phyloP scores from a whole-genome alignment of 2,329 filamentous ascomycete species.

The Paecilomyces fulvus region DNA sequence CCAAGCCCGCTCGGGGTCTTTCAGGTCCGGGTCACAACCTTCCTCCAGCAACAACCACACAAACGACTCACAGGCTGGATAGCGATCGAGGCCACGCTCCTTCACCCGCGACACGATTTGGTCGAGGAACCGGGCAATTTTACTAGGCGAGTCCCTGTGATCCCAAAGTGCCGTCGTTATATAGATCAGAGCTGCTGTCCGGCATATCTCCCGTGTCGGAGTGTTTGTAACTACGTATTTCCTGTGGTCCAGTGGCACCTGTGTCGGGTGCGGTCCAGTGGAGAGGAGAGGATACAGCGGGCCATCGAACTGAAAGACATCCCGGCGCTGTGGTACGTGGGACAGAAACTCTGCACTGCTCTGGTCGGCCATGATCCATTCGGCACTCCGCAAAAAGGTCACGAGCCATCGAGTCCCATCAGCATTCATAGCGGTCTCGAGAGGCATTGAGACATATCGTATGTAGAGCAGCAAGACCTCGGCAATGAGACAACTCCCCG shows the following conservation, averaged over 20 bases:
- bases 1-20: constrained; percentile 28
- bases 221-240: constrained; percentile 27
- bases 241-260: constrained; percentile 26
- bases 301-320: constrained; percentile 28
- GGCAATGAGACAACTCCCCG: constrained; percentile 14
- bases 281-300: constrained; percentile 32
- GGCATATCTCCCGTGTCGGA: constrained; percentile 26
- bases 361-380: constrained; percentile 26
- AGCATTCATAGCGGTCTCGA: constrained; percentile 4
- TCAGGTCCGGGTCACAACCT: constrained; percentile 25
- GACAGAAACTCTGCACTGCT: constrained; percentile 17
- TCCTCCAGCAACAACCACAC: constrained; percentile 33
- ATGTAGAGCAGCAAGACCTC: constrained; percentile 28
- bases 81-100: constrained; percentile 24
- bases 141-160: constrained; percentile 20
- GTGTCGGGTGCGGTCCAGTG: constrained; percentile 31
- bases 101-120: constrained; percentile 16
- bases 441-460: constrained; percentile 21
- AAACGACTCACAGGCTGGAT: constrained; percentile 31
- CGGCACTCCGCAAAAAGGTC: constrained; percentile 26
- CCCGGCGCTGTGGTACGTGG: constrained; percentile 19
- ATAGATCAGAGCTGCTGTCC: constrained; percentile 30
- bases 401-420: constrained; percentile 21
- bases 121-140: constrained; percentile 25
- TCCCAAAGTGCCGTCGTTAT: constrained; percentile 31